A percentile compares a stretch with the other conserved stretches of the same genome.
These are phyloP conservation scores for Aspergillus pseudotamarii DNA, from an alignment of 2,329 filamentous ascomycete species.

Conservation along the genomic window DNA sequence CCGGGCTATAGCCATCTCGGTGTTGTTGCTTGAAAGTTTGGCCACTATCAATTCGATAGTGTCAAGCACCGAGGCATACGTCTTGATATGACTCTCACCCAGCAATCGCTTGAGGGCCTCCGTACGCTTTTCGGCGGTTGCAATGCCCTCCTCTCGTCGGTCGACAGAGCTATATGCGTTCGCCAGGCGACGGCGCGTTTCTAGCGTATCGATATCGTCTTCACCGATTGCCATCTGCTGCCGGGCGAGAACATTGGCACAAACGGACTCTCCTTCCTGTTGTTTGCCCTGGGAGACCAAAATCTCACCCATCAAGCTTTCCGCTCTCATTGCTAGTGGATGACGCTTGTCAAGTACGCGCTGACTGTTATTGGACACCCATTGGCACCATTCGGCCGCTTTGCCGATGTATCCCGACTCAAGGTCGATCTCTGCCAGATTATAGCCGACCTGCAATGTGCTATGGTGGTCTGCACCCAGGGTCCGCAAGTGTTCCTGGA, in stretches of 20 bases:
- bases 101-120: constrained; percentile 26
- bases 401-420: constrained; percentile 27
- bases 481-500: constrained; percentile 32
- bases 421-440: constrained; percentile 32
- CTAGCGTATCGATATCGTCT: constrained; percentile 33
- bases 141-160: constrained; percentile 27
- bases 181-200: constrained; percentile 31
- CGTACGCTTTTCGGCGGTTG: constrained; percentile 25
- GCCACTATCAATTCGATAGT: constrained; percentile 27
- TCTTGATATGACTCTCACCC: constrained; percentile 32
- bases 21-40: constrained; percentile 17
- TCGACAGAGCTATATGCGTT: constrained; percentile 26
- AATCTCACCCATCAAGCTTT: constrained; percentile 33
- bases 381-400: constrained; percentile 33
- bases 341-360: constrained; percentile 31
- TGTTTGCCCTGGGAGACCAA: constrained; percentile 27
- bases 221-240: constrained; percentile 38
- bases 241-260: constrained; percentile 34
- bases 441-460: constrained; percentile 30
- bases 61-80: constrained; percentile 25
- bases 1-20: constrained; percentile 5
- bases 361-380: constrained; percentile 31
- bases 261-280: constrained; percentile 33
- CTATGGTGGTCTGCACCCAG: constrained; percentile 34
- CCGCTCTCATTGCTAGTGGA: constrained; percentile 31